Conservation (phyloP, 2,329 filamentous ascomycete species). For the Geosmithia morbida region DNA sequence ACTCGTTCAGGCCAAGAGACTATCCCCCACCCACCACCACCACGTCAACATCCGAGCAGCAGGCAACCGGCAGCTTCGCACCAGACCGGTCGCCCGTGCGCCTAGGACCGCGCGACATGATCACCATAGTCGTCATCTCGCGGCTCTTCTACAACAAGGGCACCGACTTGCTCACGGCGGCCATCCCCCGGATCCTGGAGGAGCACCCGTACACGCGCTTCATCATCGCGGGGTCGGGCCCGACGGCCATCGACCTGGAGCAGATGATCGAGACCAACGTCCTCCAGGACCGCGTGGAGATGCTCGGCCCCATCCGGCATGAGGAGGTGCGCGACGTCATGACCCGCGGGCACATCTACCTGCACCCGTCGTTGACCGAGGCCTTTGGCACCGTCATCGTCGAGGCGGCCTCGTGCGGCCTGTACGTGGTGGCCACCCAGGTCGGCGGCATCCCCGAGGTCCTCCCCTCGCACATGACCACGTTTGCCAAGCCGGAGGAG, state of each 20-base stretch:
- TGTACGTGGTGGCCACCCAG: constrained; percentile 93
- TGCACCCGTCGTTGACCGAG: constrained; percentile 89
- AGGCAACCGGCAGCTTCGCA: constrained; percentile 15
- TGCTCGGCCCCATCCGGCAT: constrained; percentile 83
- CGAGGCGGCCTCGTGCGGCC: constrained; percentile 85
- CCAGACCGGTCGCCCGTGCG: constrained; percentile 44
- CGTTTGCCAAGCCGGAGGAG: constrained; percentile 92
- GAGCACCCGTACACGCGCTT: constrained; percentile 88
- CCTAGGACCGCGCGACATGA: constrained; percentile 69
- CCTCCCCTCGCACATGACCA: constrained; percentile 89
- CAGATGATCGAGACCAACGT: constrained; percentile 97
- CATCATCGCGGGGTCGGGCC: constrained; percentile 89
- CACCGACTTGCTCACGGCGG: constrained; percentile 90
- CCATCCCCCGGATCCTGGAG: constrained; percentile 82
- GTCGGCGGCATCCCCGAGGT: constrained; percentile 97
- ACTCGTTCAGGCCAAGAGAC: constrained; percentile 69
- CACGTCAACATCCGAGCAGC: constrained; percentile 3
- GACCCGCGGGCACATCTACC: constrained; percentile 91
- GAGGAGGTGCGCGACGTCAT: constrained; percentile 97
- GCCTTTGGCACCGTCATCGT: constrained; percentile 97
- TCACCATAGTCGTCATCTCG: constrained; percentile 94
- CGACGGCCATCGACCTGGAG: constrained; percentile 93
- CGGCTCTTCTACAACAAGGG: constrained; percentile 98
- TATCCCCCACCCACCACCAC: constrained; percentile 13
- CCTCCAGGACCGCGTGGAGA: constrained; percentile 81